Conservation (phyloP, 2,329 filamentous ascomycete species). For the Hysterium pulicare region DNA sequence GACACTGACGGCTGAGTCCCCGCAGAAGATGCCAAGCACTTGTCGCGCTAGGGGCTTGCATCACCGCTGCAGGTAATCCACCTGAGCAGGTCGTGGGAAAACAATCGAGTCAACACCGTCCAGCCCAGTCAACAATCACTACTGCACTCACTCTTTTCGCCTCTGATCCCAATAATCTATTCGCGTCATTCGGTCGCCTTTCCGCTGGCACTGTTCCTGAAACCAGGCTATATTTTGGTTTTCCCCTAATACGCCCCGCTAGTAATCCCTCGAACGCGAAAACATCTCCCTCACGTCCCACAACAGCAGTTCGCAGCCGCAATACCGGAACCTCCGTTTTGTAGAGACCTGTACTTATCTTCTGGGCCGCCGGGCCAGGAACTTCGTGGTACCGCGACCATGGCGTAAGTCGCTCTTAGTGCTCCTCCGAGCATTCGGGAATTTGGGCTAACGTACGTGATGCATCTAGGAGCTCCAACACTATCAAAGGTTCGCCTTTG, state of each 20-base stretch:
- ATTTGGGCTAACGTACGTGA: conserved; percentile 45
- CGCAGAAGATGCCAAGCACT: neutral
- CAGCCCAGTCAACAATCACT: no score
- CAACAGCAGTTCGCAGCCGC: conserved; percentile 28
- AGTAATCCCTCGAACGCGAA: conserved; percentile 30
- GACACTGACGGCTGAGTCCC: no score
- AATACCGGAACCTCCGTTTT: conserved; percentile 13
- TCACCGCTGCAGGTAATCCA: no score
- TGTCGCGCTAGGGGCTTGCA: conserved; percentile 1
- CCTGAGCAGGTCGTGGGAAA: neutral
- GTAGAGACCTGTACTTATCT: neutral
- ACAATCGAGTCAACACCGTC: neutral
- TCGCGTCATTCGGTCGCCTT: neutral
- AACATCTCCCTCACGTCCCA: conserved; percentile 27
- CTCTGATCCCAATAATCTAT: neutral
- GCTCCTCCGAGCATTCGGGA: neutral
- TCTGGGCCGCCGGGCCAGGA: conserved; percentile 32
- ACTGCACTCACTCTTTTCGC: neutral
- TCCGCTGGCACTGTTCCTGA: neutral
- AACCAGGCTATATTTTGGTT: conserved; percentile 15
- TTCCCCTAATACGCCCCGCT: conserved; percentile 26
- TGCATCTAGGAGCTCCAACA: conserved; percentile 40
- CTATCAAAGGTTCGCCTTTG: conserved; percentile 42
- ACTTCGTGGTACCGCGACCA: conserved; percentile 30
- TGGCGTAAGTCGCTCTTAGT: conserved; percentile 33